Evolutionary conservation across 331 rosid species (phyloP).

Genomic region (Quercus lobata): DNA sequence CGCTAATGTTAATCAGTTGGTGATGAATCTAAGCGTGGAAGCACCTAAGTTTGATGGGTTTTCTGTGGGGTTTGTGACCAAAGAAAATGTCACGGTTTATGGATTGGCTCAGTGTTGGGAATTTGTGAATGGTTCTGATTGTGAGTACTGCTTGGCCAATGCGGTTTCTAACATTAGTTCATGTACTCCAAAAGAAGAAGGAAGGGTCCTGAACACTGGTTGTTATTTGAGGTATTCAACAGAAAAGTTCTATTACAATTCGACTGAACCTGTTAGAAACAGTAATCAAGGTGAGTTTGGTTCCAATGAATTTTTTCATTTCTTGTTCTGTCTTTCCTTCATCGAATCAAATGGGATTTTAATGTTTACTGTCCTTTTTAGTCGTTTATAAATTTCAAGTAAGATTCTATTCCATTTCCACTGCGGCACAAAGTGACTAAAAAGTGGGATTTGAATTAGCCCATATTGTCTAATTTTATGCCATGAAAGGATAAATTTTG

Average conservation of each 20-base stretch:
- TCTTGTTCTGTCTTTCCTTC: not conserved
- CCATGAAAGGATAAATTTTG: too few species aligned
- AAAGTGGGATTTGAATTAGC: too few species aligned
- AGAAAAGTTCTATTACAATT: constrained; percentile 47
- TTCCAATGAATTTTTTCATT: not conserved
- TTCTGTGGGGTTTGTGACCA: constrained; percentile 32
- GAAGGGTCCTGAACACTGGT: constrained; percentile 67
- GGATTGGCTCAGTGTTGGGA: constrained; percentile 93
- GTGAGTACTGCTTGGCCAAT: constrained; percentile 44
- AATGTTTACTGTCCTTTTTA: not conserved
- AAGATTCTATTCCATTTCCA: too few species aligned
- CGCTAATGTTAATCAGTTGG: constrained; percentile 41
- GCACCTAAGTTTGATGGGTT: constrained; percentile 52
- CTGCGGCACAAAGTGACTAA: too few species aligned
- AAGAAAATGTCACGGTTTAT: constrained; percentile 42
- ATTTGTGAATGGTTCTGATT: constrained; percentile 35
- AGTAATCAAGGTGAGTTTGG: constrained; percentile 29
- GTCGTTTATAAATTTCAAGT: too few species aligned
- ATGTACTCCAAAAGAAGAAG: constrained; percentile 58
- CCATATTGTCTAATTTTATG: too few species aligned
- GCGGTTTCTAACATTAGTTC: constrained; percentile 34
- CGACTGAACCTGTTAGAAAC: constrained; percentile 4
- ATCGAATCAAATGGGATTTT: not conserved
- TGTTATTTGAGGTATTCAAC: constrained; percentile 72
- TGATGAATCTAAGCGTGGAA: constrained; percentile 45